Base-by-base conservation (phyloP, 371 early-diverging fungal species). In the Syncephalastrum racemosum region DNA sequence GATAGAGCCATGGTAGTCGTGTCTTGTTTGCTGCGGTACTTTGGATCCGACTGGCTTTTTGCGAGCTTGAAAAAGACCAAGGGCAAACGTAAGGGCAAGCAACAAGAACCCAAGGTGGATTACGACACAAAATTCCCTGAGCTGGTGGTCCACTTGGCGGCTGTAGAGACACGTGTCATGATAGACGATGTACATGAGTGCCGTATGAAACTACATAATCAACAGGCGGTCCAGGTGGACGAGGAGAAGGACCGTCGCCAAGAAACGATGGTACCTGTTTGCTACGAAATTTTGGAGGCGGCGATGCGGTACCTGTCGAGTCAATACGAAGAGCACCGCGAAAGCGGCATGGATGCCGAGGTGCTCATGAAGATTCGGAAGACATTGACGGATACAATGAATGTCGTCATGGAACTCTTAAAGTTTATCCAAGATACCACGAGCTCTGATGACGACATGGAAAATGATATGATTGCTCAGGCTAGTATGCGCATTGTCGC, bases 131-230 rank as follows among this genome's bases (percentile, higher is more conserved):
- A 70, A 19, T 81, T 80, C 36, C 76, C 74, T 6, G 69, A 71
- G 1, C 49, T 83, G 15, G 23, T 83, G 8, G 66, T 79, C 13
- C 79, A 81, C 40, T 22, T 80, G 8, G 74, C 76, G 3, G 60
- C 81, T 10, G 77, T 77, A 15, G 83, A 83, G 58, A 59, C 77
- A 15, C 80, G 81, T 14, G 66, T 83, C 2, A 68, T 81, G 58
- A 47, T 81, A 10, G 83, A 83, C 45, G 70, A 78, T 27, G 59
- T 77, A 24, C 65, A 75, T 6, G 76, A 77, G n/a, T 57, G 53
- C 10, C 57, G 62, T 7, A 48, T 58, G 2, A 48, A 55, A 5
- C 51, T 64, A 20, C 70, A 71, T 14, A 62, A 63, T 59, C 56
- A 59, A 18, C 41, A 54, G 51, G 55, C 44, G 0, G 46, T 54